Conservation (phyloP, 192 early-diverging fungal genomes). For the Podila epicladia region DNA sequence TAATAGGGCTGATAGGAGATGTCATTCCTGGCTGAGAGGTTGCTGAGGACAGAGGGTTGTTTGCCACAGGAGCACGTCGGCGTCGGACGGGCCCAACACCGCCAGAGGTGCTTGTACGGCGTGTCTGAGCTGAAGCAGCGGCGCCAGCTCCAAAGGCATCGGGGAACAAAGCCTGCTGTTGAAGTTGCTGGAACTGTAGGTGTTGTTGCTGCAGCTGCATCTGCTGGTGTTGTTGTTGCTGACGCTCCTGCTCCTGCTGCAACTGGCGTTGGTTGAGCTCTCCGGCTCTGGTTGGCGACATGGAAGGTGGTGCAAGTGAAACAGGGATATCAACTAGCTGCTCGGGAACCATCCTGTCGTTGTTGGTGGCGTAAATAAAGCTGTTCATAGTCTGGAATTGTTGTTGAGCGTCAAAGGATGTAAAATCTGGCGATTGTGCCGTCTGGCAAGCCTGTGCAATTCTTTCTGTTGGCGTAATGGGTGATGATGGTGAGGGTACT, state of each 20-base stretch:
- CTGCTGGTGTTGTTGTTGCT: slow-evolving; percentile 44
- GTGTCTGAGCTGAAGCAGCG: slow-evolving; percentile 8
- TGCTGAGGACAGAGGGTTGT: slow-evolving; percentile 21
- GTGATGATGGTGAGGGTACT: slow-evolving; percentile 45
- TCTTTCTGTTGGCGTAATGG: slow-evolving; percentile 24
- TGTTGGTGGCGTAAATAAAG: slow-evolving; percentile 35
- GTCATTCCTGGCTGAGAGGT: slow-evolving; percentile 7
- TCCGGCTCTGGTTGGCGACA: slow-evolving; percentile 11
- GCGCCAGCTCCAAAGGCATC: slow-evolving; percentile 14
- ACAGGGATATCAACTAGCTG: slow-evolving; percentile 39
- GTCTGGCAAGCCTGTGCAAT: slow-evolving; percentile 35
- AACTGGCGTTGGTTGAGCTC: slow-evolving; percentile 19
- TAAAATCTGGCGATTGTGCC: slow-evolving; percentile 20
- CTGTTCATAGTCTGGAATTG: slow-evolving; percentile 47
- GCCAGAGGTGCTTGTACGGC: slow-evolving; percentile 37
- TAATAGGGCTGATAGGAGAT: slow-evolving; percentile 6
- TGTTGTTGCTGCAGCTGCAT: slow-evolving; percentile 47
- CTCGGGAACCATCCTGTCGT: slow-evolving; percentile 40
- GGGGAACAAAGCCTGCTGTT: slow-evolving; percentile 40
- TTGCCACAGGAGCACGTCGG: slow-evolving; percentile 23
- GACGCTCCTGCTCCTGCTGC: slow-evolving; percentile 44
- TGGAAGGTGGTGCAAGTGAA: slow-evolving; percentile 18
- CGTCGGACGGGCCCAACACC: slow-evolving; percentile 44
- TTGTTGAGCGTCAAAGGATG: slow-evolving; percentile 24
- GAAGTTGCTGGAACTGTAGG: slow-evolving; percentile 44